Base-by-base conservation (phyloP, 176 grass and related monocot genomes). In the Thalia dealbata region DNA sequence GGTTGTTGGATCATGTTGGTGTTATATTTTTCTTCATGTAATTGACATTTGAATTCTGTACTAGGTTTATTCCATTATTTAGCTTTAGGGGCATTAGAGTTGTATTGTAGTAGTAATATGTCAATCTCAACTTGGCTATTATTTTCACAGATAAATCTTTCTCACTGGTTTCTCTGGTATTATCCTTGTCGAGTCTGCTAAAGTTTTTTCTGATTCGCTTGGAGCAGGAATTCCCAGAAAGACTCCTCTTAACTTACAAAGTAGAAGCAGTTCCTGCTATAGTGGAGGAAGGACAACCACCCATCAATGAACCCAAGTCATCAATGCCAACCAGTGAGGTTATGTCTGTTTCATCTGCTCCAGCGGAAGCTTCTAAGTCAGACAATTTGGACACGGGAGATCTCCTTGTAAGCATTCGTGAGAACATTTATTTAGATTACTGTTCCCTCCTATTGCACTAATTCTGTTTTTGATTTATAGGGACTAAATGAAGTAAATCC, bases 211-310 rank as follows among this genome's bases (percentile, higher is more conserved):
- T 81, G 64, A 67, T 38, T 72, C 62, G 88, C 45, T 84, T 85
- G 73, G 9, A 83, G 38, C 74, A 99, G 95, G 90, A 99, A 32
- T 86, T 93, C 77, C 90, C 95, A 29, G 90, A 93, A 85, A 87
- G 90, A 52, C 95, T 93, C 70, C 95, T 93, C 75, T 70, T 99
- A 38, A 93, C 95, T 56, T 99, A 99, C 83, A 93, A 93, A 87
- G 81, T 83, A 16, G 86, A 97, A 75, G 73, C 67, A 79, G 71
- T 62, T 56, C 63, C 77, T 55, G 84, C 78, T 77, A 74, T 46
- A 50, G 75, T 84, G 61, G 87, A 90, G 50, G 87, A 92, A 82
- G 82, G 70, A 28, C 48, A 83, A 68, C 72, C 73, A 41, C 60
- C 86, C 52, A 24, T 81, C 72, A 79, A 90, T 79, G 87, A 97